Conservation (phyloP, 2,329 filamentous ascomycete genomes). For the Diaporthe sp. region DNA sequence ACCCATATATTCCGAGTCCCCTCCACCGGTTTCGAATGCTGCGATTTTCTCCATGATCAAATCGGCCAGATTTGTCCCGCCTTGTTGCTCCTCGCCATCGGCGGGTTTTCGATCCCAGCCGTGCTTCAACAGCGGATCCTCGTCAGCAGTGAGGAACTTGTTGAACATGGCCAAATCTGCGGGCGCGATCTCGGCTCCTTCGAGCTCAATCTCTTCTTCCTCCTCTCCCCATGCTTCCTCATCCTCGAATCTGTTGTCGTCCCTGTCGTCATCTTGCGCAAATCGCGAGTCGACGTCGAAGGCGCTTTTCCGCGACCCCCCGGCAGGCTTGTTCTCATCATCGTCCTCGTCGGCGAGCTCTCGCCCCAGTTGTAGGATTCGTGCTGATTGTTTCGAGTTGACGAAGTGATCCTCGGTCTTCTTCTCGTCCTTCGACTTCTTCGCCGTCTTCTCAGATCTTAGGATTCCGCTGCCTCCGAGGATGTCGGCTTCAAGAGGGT, state of each 20-base stretch:
- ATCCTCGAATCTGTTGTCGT: slow-evolving; percentile 63
- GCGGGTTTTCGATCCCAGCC: slow-evolving; percentile 62
- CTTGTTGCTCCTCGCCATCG: slow-evolving; percentile 56
- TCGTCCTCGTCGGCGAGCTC: slow-evolving; percentile 86
- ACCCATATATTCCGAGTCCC: slow-evolving; percentile 61
- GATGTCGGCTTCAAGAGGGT: slow-evolving; percentile 91
- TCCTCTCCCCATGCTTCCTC: slow-evolving; percentile 83
- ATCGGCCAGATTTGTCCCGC: slow-evolving; percentile 86
- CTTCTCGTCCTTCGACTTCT: slow-evolving; percentile 76
- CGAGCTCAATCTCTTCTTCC: slow-evolving; percentile 73
- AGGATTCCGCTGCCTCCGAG: slow-evolving; percentile 73
- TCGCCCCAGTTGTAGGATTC: slow-evolving; percentile 90
- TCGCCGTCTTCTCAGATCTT: slow-evolving; percentile 55
- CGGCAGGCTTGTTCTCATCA: slow-evolving; percentile 57
- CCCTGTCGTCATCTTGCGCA: slow-evolving; percentile 64
- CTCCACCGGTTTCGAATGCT: slow-evolving; percentile 79
- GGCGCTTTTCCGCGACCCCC: slow-evolving; percentile 66
- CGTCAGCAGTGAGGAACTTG: slow-evolving; percentile 84
- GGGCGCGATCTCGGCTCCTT: slow-evolving; percentile 84
- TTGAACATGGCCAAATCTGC: slow-evolving; percentile 91
- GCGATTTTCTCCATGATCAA: slow-evolving; percentile 96
- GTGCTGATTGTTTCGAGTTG: slow-evolving; percentile 87
- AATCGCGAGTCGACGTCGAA: slow-evolving; percentile 87
- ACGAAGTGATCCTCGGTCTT: slow-evolving; percentile 77
- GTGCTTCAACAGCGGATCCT: slow-evolving; percentile 79